Base-by-base conservation (phyloP, 768 basidiomycete species). In the Serendipita vermifera region DNA sequence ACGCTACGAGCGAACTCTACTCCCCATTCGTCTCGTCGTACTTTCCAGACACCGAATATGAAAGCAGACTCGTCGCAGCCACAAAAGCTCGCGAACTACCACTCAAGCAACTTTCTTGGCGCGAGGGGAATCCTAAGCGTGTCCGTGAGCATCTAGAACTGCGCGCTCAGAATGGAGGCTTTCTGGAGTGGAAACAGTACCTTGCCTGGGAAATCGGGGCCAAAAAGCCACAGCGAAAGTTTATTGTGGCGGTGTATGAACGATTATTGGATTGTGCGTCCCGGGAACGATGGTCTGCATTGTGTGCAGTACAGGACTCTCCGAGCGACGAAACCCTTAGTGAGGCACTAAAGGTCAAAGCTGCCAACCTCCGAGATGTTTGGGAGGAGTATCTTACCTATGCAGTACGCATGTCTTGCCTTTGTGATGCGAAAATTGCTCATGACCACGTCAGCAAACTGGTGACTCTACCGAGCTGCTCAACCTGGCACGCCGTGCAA, bases 11-110 rank as follows among this genome's bases (percentile, higher is more conserved):
- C 56, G 82, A 88, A 62, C 74, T 79, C 2, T 98, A 94, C 66
- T 96, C 93, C 0, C 77, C 83, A 0, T 96, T 97, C 70, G 88
- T 89, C 14, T 88, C 90, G 0, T 77, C 78, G 55, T 77, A 85
- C 67, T 79, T 82, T 62, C 78, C 85, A 13, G 72, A 82, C 0
- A 70, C 75, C n/a, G 76, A 83, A 38, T 98, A 98, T 64, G 91
- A 94, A 64, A 62, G 72, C 0, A 69, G 83, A 5, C 77, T 97
- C 24, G 76, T 94, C 15, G 68, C 77, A 0, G 91, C 90, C 2
- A 89, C 89, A 14, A 85, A 86, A 67, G 67, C 78, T 31, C 80
- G 83, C 14, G 71, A 76, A 5, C 74, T 74, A 39, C 79, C 82
- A 1, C 73, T 76, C 53, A 81, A 79, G 54, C 72, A 77, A 56